Evolutionary conservation across 805 yeast genomes (phyloP), one percentile per base, ranked within the genome.

Genomic region (Millerago galiae): DNA sequence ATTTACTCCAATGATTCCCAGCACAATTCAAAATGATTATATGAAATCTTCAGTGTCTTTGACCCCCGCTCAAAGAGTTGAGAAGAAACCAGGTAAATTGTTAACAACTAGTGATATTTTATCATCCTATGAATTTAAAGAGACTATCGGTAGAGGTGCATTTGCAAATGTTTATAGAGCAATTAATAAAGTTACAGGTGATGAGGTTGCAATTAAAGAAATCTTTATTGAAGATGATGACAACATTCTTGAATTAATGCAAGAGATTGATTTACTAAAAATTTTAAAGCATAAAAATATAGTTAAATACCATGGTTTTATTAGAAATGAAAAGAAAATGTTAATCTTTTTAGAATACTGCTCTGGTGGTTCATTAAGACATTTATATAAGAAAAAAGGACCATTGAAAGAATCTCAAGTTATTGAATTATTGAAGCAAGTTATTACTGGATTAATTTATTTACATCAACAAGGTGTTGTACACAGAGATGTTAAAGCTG

Each of bases 231-330:
- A 67, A 71, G 89, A 79, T 75, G 52, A 95, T 74, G 72, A 84
- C 74, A 70, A 72, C 21, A 80, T 89, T 6, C 72, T 72, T 28
- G 73, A 67, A 35, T 58, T 66, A 34, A 67, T 68, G 72, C 58
- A 62, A 30, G 97, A 89, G 58, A 85, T 91, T 67, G 72, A 75
- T 35, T 64, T 93, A 35, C 69, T 93, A 46, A 81, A 83, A 54
- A 84, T 80, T 33, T 66, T 93, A 43, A 80, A 84, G 51, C 98
- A 93, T 60, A 82, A 79, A 45, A 89, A 93, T 58, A 89, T 93
- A 46, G 98, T 93, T 14, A 79, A 93, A 53, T 93, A 91, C 60
- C 79, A 84, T 36, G 99, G 99, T 0, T 86, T 95, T 41, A 79
- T 87, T n/a, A 75, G 79, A 21, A 91, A 79, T 50, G 78, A 72